These are phyloP conservation scores for Crotalaria pallida DNA, from an alignment of 306 rosid genomes.

Conservation along the genomic window DNA sequence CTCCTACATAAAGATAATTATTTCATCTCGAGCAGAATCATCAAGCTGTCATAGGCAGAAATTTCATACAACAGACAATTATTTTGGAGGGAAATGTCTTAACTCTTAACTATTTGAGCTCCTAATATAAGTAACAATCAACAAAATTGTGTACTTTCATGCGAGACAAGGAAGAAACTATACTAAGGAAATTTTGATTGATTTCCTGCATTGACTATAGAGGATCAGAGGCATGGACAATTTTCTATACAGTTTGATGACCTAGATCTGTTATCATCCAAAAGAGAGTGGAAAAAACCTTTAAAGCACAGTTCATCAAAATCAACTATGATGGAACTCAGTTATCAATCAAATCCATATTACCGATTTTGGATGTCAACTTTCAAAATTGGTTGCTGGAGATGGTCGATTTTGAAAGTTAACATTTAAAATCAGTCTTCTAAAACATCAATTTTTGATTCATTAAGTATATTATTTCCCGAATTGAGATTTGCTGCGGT, in stretches of 20 bases:
- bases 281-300: not conserved
- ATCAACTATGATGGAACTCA: not conserved
- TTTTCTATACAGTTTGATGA: conserved; percentile 96
- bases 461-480: too few species aligned
- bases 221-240: conserved; percentile 96
- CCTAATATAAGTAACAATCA: conserved; percentile 4
- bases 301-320: conserved; percentile 12
- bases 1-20: too few species aligned
- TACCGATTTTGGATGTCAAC: too few species aligned
- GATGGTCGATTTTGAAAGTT: too few species aligned
- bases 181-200: conserved; percentile 89
- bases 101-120: not conserved
- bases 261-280: conserved; percentile 69
- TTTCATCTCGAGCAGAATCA: conserved; percentile 88
- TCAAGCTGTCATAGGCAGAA: conserved; percentile 57
- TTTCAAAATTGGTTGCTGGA: too few species aligned
- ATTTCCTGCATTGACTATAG: conserved; percentile 97
- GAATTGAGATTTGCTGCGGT: too few species aligned
- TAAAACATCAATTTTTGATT: too few species aligned
- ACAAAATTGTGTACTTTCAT: conserved; percentile 59
- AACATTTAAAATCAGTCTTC: too few species aligned
- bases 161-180: conserved; percentile 96
- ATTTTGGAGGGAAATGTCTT: too few species aligned
- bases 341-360: not conserved
- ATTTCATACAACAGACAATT: conserved; percentile 16